Base-by-base conservation (phyloP, 495 filamentous ascomycete species). In the Articulospora tetracladia region DNA sequence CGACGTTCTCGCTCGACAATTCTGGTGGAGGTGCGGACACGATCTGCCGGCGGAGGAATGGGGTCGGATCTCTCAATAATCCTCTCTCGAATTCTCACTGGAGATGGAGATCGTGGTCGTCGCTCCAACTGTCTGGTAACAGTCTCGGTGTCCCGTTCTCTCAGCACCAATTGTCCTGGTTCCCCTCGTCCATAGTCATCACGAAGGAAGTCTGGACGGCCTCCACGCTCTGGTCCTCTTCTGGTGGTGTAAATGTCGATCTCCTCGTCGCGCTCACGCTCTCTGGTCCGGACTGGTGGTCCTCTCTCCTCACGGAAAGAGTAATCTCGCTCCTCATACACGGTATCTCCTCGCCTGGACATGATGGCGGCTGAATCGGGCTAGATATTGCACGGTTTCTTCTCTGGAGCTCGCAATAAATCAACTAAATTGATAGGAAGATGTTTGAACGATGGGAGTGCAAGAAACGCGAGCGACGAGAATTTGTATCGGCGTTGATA, bases 191-290 rank as follows among this genome's bases (percentile, higher is more conserved):
- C 75, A 60, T 81, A 82, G 60, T 83, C 82, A 12, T 83, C 79
- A 53, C 76, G 73, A 15, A 84, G 66, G 63, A 84, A 84, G 12
- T 82, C 80, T 30, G 79, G 80, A n/a, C 72, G 67, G 15, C 71
- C 72, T 23, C 69, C 70, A 15, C 68, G 64, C 25, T 69, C 73
- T 24, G 68, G 67, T 47, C 76, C 74, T 51, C 73, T 69, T 39
- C 71, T 62, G 56, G 69, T 66, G 66, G 24, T 8, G 34, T 74
- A 78, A 48, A 56, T 59, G 26, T 64, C 60, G 24, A 60, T 49
- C 30, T 69, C 65, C 52, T 68, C 62, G 17, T 64, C 65, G 53
- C 60, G 15, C 47, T 68, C 66, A 26, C 63, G 57, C 19, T 49
- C 53, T 25, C 60, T 57, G 23, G 52, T 44, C 34, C 50, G 51